These are phyloP conservation scores for Rhizophora apiculata DNA, from an alignment of 345 rosid genomes.

Conservation along the genomic window DNA sequence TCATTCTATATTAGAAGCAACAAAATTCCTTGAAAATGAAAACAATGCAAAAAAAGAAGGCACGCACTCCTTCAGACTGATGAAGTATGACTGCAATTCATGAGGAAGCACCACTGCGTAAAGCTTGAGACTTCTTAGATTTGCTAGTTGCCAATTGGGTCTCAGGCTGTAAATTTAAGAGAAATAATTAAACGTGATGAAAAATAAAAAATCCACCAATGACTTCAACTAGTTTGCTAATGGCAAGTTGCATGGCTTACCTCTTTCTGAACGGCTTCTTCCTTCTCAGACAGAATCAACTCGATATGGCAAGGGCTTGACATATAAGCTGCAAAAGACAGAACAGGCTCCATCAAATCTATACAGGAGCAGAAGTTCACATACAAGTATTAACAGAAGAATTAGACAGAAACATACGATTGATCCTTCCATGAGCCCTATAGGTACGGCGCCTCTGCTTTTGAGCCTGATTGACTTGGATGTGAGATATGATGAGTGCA, in stretches of 20 bases:
- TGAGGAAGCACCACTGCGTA: constrained; percentile 38
- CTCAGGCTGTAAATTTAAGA: constrained; percentile 58
- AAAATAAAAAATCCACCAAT: background rate
- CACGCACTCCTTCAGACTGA: background rate
- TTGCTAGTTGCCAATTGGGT: constrained; percentile 73
- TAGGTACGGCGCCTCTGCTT: constrained; percentile 94
- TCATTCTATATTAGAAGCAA: constrained; percentile 20
- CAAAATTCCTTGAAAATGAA: background rate
- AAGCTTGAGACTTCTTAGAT: constrained; percentile 58
- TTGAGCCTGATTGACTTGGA: constrained; percentile 95
- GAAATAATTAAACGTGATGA: background rate
- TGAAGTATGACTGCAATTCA: background rate
- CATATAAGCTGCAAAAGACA: constrained; percentile 69
- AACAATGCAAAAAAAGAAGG: background rate
- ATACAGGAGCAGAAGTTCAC: no score
- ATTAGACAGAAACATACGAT: constrained; percentile 47
- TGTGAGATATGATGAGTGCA: constrained; percentile 71
- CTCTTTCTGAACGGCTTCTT: constrained; percentile 95
- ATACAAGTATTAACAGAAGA: background rate
- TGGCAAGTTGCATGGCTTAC: constrained; percentile 26
- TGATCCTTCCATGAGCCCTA: constrained; percentile 96
- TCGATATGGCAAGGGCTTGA: constrained; percentile 96
- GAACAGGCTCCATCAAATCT: background rate
- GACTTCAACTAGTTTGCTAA: background rate
- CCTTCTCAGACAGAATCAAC: constrained; percentile 83